A percentile compares a stretch with the other conserved stretches of the same genome.
Evolutionary conservation across 2,329 filamentous ascomycete genomes (phyloP).

Genomic region (Penicillium fuscoglaucum): DNA sequence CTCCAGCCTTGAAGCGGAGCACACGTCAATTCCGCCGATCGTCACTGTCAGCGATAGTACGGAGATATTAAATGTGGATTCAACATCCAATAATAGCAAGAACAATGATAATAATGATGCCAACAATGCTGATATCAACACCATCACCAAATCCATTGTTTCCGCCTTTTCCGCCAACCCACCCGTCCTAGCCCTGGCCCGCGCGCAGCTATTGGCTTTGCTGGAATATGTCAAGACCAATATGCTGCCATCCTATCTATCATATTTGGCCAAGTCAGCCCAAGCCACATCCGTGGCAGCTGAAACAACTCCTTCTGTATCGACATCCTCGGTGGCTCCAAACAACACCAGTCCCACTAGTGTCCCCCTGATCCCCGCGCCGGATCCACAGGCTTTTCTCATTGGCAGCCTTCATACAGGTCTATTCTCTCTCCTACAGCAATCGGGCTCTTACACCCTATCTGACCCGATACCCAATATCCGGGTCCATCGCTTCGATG

Average conservation of each 20-base stretch:
- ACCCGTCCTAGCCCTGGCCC: slow-evolving; percentile 17
- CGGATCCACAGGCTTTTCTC: slow-evolving; percentile 34
- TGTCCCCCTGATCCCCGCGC: slow-evolving; percentile 28
- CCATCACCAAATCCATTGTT: slow-evolving; percentile 4
- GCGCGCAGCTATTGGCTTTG: slow-evolving; percentile 32
- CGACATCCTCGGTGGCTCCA: not conserved
- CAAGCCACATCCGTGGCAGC: not conserved
- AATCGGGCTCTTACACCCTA: slow-evolving; percentile 18
- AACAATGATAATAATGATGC: not conserved
- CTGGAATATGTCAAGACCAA: slow-evolving; percentile 28
- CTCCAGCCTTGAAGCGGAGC: slow-evolving; percentile 40
- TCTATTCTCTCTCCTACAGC: slow-evolving; percentile 31
- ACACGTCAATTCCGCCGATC: slow-evolving; percentile 24
- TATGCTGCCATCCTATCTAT: slow-evolving; percentile 31
- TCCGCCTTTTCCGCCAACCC: slow-evolving; percentile 16
- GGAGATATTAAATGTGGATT: slow-evolving; percentile 7
- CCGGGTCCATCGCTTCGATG: slow-evolving; percentile 31
- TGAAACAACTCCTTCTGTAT: not conserved
- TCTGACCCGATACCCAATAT: slow-evolving; percentile 22
- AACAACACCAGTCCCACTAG: slow-evolving; percentile 1
- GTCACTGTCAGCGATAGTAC: slow-evolving; percentile 7
- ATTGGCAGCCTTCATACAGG: slow-evolving; percentile 41
- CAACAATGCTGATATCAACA: not conserved
- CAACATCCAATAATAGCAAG: slow-evolving; percentile 6
- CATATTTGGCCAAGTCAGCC: slow-evolving; percentile 9